These are phyloP conservation scores for Neofusicoccum sp. DNA, from an alignment of 2,329 filamentous ascomycete genomes.

Conservation along the genomic window DNA sequence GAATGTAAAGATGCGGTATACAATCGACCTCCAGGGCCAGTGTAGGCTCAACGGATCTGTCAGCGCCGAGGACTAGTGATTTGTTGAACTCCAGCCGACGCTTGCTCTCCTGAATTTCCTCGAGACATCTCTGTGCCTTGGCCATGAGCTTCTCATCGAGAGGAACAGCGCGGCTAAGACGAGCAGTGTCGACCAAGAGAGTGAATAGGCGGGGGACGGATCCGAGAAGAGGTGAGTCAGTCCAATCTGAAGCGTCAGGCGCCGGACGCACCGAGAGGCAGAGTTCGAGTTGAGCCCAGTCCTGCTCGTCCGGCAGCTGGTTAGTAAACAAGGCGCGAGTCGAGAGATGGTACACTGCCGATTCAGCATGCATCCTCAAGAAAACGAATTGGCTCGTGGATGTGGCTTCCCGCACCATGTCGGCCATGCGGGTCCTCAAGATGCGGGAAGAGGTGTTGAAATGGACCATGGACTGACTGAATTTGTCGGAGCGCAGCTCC, in stretches of 20 bases:
- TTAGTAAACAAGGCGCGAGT: conserved; percentile 2
- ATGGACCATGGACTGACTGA: background rate
- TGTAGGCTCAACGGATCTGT: background rate
- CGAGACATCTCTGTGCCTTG: background rate
- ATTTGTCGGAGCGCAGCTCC: conserved; percentile 2
- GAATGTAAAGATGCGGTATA: background rate
- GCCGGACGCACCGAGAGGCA: background rate
- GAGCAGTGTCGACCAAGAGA: background rate
- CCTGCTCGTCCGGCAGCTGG: background rate
- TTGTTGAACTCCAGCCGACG: background rate
- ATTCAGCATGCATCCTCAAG: conserved; percentile 5
- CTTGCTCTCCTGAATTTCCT: background rate
- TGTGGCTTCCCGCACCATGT: background rate
- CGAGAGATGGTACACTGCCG: conserved; percentile 8
- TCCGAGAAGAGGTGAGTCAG: conserved; percentile 5
- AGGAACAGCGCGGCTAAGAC: background rate
- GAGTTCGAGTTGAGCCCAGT: background rate
- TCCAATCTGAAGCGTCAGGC: background rate
- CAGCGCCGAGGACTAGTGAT: background rate
- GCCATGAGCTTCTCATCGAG: background rate
- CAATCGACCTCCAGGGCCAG: background rate
- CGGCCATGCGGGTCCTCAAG: background rate
- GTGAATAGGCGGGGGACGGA: background rate
- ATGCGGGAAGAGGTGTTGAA: conserved; percentile 1
- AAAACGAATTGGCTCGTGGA: background rate